Evolutionary conservation across 768 basidiomycete species (phyloP).

Genomic region (Leucogyrophana mollusca): DNA sequence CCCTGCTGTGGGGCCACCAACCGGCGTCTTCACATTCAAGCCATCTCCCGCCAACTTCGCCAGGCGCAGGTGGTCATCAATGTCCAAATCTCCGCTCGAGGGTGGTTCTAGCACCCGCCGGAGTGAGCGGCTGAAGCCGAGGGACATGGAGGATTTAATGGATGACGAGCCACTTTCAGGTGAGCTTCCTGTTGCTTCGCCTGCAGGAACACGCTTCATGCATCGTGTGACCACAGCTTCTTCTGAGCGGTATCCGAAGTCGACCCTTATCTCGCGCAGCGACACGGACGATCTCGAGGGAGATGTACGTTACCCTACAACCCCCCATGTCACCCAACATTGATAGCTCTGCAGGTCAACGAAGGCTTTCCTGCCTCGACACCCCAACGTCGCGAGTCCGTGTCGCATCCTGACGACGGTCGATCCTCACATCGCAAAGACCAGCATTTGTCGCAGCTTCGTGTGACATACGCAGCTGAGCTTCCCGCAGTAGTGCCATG

Average conservation of each 20-base stretch:
- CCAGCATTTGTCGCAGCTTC: constrained; percentile 34
- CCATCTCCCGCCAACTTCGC: constrained; percentile 67
- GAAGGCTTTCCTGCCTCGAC: constrained; percentile 19
- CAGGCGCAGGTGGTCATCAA: constrained; percentile 56
- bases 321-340: background rate
- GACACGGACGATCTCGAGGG: background rate
- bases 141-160: constrained; percentile 24
- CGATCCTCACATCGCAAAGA: constrained; percentile 31
- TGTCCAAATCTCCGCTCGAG: constrained; percentile 33
- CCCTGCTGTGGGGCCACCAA: constrained; percentile 16
- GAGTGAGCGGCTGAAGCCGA: constrained; percentile 34
- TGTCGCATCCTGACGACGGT: constrained; percentile 36
- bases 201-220: no score
- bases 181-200: no score
- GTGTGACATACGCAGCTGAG: constrained; percentile 32
- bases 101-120: constrained; percentile 33
- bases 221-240: no score
- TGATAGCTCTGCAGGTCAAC: constrained; percentile 24
- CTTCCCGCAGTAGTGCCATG: constrained; percentile 32
- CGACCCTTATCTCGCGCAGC: no score
- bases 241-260: no score
- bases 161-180: no score
- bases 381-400: constrained; percentile 24
- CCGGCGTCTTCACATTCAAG: constrained; percentile 50
- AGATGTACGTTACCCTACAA: background rate